A percentile compares a stretch with the other conserved stretches of the same genome.
These are phyloP conservation scores for Biscutella laevigata DNA, from an alignment of 441 rosid genomes.

Conservation along the genomic window DNA sequence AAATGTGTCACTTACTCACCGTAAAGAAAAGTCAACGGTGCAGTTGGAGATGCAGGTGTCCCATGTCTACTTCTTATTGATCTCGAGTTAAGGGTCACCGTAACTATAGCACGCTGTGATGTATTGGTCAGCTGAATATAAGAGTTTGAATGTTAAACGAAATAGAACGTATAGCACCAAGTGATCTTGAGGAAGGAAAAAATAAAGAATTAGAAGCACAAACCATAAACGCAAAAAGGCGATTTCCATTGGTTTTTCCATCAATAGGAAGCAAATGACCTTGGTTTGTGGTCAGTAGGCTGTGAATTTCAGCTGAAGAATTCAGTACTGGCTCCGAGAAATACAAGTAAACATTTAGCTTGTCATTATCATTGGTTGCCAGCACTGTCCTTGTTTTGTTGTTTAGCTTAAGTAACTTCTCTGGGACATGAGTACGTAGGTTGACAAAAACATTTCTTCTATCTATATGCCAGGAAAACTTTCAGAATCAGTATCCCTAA, in stretches of 20 bases:
- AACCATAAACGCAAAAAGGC: slow-evolving; percentile 76
- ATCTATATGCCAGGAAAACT: slow-evolving; percentile 35
- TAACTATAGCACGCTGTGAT: slow-evolving; percentile 37
- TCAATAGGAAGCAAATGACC: slow-evolving; percentile 55
- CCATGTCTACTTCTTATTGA: slow-evolving; percentile 59
- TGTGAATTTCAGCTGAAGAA: slow-evolving; percentile 53
- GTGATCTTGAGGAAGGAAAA: neutral
- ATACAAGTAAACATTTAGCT: slow-evolving; percentile 63
- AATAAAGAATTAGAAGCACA: slow-evolving; percentile 23
- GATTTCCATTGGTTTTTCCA: slow-evolving; percentile 49
- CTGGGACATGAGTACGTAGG: slow-evolving; percentile 65
- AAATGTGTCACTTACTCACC: slow-evolving; percentile 33
- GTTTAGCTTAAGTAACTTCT: slow-evolving; percentile 55
- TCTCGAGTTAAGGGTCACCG: slow-evolving; percentile 39
- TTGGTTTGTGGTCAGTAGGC: slow-evolving; percentile 39
- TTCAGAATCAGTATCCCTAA: neutral
- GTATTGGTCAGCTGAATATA: slow-evolving; percentile 21
- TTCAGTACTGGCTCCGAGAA: slow-evolving; percentile 74
- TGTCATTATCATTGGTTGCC: slow-evolving; percentile 59
- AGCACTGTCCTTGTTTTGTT: slow-evolving; percentile 60
- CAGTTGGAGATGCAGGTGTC: slow-evolving; percentile 61
- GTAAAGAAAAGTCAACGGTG: slow-evolving; percentile 75
- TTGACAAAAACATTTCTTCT: slow-evolving; percentile 60
- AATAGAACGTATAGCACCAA: neutral
- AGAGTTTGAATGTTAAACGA: slow-evolving; percentile 1